A percentile compares a stretch with the other conserved stretches of the same genome.
Conservation (phyloP, 75 land plant species). For the Ceratopteris richardii region DNA sequence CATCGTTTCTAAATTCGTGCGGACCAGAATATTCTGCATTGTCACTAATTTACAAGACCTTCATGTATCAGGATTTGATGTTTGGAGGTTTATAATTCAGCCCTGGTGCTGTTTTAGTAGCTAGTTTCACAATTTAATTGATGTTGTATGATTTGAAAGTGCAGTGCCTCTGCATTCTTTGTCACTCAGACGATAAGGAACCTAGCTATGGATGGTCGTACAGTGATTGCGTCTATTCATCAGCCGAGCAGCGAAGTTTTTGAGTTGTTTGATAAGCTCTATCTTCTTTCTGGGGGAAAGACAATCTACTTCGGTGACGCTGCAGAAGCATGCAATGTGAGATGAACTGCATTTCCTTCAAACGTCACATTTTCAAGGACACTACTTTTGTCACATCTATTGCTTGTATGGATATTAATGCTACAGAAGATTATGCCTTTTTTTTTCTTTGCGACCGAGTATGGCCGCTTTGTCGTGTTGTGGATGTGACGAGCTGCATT, state of each 20-base stretch:
- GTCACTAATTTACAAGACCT: too few relatives aligned
- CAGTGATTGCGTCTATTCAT: constrained; percentile 60
- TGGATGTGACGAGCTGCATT: too few relatives aligned
- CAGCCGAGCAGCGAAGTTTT: too few relatives aligned
- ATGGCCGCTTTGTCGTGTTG: not conserved
- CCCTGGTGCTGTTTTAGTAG: too few relatives aligned
- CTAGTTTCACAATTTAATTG: too few relatives aligned
- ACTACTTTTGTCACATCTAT: not conserved
- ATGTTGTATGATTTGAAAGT: not conserved
- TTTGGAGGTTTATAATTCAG: too few relatives aligned
- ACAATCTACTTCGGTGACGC: constrained; percentile 57
- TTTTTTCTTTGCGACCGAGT: too few relatives aligned
- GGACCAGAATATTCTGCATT: too few relatives aligned
- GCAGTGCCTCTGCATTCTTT: constrained; percentile 56
- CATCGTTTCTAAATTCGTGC: too few relatives aligned
- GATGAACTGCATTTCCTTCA: not conserved
- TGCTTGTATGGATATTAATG: not conserved
- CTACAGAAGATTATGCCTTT: too few relatives aligned
- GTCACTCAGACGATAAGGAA: constrained; percentile 38
- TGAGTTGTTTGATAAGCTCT: constrained; percentile 45
- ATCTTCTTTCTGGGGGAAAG: constrained; percentile 47
- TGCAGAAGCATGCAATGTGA: constrained; percentile 36
- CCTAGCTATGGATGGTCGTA: constrained; percentile 46
- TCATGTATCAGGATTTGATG: too few relatives aligned
- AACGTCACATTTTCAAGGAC: not conserved